These are phyloP conservation scores for Monosporascus sp. DNA, from an alignment of 2,329 filamentous ascomycete species.

Conservation along the genomic window DNA sequence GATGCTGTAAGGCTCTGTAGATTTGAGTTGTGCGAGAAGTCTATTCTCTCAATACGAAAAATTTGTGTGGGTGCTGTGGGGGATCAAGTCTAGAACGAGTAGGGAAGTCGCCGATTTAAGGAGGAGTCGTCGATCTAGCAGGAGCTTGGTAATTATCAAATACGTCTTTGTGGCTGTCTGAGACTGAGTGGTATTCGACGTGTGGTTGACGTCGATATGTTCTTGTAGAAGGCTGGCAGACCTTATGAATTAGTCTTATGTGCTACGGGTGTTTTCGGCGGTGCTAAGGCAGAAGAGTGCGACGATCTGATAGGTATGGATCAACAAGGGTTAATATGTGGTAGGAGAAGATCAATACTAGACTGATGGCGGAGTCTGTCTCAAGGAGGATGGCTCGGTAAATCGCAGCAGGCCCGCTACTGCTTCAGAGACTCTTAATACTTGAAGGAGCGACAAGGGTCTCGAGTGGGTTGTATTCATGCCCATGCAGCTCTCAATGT, in stretches of 20 bases:
- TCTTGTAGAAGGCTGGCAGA: background rate
- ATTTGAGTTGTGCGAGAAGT: too few relatives aligned
- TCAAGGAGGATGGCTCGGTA: background rate
- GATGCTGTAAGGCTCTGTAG: too few relatives aligned
- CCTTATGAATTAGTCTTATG: background rate
- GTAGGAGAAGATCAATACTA: background rate
- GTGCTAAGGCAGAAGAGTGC: background rate
- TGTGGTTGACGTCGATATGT: too few relatives aligned
- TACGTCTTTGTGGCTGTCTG: too few relatives aligned
- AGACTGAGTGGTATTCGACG: too few relatives aligned
- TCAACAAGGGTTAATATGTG: background rate
- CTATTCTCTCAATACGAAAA: too few relatives aligned
- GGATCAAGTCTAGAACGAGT: too few relatives aligned
- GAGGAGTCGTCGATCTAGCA: too few relatives aligned
- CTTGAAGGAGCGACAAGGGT: background rate
- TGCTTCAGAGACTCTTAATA: background rate
- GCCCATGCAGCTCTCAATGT: background rate
- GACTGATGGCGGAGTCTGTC: background rate
- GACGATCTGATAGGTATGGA: background rate
- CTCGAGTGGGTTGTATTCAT: background rate
- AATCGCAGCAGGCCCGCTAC: background rate
- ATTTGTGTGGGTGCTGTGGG: too few relatives aligned
- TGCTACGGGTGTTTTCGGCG: background rate
- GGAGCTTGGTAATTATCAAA: too few relatives aligned
- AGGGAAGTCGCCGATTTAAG: too few relatives aligned